Percentiles rank a stretch among this genome's conserved stretches.
Evolutionary conservation across 2,329 filamentous ascomycete species (phyloP).

Genomic region (Diaporthe nobilis): DNA sequence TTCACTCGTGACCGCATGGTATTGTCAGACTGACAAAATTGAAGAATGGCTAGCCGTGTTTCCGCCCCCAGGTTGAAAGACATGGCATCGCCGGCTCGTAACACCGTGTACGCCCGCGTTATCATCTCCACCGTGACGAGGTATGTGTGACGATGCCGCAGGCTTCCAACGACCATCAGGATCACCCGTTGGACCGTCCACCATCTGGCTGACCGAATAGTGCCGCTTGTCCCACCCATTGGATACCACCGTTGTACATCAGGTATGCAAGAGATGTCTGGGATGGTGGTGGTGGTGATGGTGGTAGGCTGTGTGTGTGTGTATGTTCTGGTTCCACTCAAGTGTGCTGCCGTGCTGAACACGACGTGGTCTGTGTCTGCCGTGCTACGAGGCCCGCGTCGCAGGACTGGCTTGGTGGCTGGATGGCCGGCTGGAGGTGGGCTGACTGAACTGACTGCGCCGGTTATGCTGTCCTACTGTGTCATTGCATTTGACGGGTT

Average conservation of each 20-base stretch:
- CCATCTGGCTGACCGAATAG: neutral
- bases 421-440: neutral
- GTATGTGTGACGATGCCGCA: neutral
- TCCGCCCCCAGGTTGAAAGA: neutral
- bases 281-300: neutral
- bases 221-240: conserved; percentile 1
- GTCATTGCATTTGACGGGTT: conserved; percentile 12
- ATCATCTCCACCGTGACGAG: neutral
- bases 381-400: neutral
- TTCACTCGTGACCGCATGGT: neutral
- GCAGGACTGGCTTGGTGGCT: neutral
- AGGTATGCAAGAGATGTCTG: neutral
- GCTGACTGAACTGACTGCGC: conserved; percentile 4
- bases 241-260: neutral
- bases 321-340: neutral
- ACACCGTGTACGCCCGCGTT: neutral
- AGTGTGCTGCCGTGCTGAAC: conserved; percentile 14
- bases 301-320: neutral
- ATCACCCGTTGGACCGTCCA: neutral
- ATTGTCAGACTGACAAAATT: neutral
- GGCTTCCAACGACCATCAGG: neutral
- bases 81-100: neutral
- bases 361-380: neutral
- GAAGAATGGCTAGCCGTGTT: too few relatives aligned
- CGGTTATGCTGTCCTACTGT: conserved; percentile 14